Conservation (phyloP, 345 rosid species). For the Euphorbia pulcherrima region DNA sequence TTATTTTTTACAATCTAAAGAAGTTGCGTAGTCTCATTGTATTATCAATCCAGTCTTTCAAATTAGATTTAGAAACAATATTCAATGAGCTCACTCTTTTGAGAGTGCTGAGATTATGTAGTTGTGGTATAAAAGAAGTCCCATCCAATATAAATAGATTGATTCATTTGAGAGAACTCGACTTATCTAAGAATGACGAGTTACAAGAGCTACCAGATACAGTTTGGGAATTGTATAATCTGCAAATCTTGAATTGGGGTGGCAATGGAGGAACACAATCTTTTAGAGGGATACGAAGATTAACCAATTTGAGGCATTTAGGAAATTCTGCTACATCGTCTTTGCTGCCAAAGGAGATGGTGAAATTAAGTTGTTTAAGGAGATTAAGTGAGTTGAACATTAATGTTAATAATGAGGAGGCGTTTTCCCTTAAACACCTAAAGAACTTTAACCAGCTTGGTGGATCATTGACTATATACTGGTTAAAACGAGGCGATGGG, state of each 20-base stretch:
- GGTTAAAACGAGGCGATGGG: background rate
- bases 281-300: background rate
- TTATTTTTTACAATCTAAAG: background rate
- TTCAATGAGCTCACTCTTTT: background rate
- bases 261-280: too few relatives aligned
- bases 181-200: background rate
- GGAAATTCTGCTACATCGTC: background rate
- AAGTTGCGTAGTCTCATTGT: background rate
- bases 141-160: background rate
- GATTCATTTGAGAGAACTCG: background rate
- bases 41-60: too few relatives aligned
- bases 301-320: background rate
- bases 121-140: background rate
- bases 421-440: background rate
- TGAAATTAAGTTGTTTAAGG: background rate
- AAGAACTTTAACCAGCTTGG: background rate
- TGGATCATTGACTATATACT: background rate
- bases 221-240: background rate
- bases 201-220: constrained; percentile 1
- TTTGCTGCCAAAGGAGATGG: background rate
- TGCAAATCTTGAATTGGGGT: background rate
- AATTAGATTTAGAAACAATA: background rate
- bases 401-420: background rate
- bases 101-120: background rate
- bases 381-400: background rate